Base-by-base conservation (phyloP, 805 yeast genomes). In the Candida germanica region DNA sequence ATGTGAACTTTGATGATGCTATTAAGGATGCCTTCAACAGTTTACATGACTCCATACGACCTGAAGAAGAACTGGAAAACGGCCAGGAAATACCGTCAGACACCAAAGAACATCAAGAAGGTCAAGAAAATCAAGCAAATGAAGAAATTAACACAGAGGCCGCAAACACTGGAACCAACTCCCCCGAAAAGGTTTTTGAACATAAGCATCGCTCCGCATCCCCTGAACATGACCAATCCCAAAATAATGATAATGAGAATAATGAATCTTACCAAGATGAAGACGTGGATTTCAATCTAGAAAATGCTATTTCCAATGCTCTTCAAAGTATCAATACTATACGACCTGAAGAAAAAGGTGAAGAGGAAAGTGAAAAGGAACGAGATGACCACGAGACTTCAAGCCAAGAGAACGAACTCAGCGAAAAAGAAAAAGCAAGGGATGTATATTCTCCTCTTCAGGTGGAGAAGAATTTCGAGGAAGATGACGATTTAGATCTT, bases 11-110 rank as follows among this genome's bases (percentile, higher is more conserved):
- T 45, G 61, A 58, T 27, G 54, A 41, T 38, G 61, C 54, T n/a
- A 58, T 59, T 6, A 36, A 46, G 9, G 58, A 58, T 38, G 64
- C 63, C 1, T 58, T 58, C 36, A 51, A 46, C 27, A 37, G 44
- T 22, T 26, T 44, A 13, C 40, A 40, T 5, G 36, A 31, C 19
- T 22, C 38, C 13, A 26, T 22, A 20, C 29, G 28, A 35, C 31
- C 29, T 16, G 31, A 31, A 16, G 12, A 29, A 8, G 29, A 29
- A 23, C 13, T 9, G 18, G 33, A 21, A n/a, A 17, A 29, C 5
- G 29, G 26, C 15, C 13, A 7, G 18, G 33, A 21, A n/a, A 17
- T 17, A 9, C 29, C 22, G n/a, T 26, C 13, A 12, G 31, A 26
- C 18, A 16, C 18, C 17, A 21, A 16, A 11, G 22, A 29, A 3